phyloP scores from a whole-genome alignment of 306 rosid genomes.

The Vicia sativa region DNA sequence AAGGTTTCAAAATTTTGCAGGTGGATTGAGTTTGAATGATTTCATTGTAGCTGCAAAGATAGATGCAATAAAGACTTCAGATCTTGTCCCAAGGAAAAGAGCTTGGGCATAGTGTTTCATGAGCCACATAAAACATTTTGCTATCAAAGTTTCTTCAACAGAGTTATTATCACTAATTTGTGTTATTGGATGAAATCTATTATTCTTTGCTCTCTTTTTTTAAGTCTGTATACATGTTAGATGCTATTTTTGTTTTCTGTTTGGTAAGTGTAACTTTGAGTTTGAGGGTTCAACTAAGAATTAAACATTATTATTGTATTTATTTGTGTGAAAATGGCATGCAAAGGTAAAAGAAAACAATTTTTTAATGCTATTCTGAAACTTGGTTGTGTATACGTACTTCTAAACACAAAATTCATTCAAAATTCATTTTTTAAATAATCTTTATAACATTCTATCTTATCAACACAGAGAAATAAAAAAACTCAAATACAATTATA shows the following conservation, averaged over 20 bases:
- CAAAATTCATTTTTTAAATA: too few relatives aligned
- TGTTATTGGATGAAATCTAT: conserved; percentile 26
- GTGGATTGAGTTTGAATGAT: conserved; percentile 93
- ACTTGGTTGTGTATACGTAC: too few relatives aligned
- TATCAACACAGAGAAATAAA: too few relatives aligned
- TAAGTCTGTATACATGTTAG: not conserved
- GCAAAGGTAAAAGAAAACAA: too few relatives aligned
- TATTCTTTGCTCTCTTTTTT: conserved; percentile 1
- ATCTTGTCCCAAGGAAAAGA: conserved; percentile 84
- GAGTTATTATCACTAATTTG: conserved; percentile 26
- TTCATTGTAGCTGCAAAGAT: conserved; percentile 86
- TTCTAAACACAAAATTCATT: too few relatives aligned
- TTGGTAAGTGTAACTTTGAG: too few relatives aligned
- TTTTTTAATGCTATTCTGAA: too few relatives aligned
- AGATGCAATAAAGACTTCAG: conserved; percentile 77
- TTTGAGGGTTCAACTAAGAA: not conserved
- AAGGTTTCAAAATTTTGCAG: conserved; percentile 56
- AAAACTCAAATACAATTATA: too few relatives aligned
- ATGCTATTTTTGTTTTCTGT: not conserved
- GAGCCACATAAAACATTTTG: conserved; percentile 28
- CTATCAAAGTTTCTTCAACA: not conserved
- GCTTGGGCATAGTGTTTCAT: conserved; percentile 67
- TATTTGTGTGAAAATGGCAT: too few relatives aligned
- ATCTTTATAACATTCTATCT: too few relatives aligned
- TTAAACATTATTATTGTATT: not conserved